phyloP scores from a whole-genome alignment of 2,329 filamentous ascomycete species.

The Ilyonectria destructans region DNA sequence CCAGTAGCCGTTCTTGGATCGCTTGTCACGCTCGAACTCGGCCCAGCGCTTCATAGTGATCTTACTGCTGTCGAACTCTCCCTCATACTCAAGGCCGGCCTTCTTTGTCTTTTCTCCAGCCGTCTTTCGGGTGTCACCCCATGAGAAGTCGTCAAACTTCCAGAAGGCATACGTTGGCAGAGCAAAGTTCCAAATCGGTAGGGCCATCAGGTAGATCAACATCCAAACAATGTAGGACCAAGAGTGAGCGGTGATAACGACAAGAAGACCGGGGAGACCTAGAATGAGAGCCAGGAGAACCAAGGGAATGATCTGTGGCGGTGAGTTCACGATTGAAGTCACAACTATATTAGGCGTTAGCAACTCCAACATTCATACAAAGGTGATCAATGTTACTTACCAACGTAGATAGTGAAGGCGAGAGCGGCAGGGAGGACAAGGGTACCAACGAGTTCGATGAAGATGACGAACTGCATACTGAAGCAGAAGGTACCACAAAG shows the following conservation, averaged over 20 bases:
- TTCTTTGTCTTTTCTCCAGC: constrained; percentile 92
- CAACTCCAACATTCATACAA: constrained; percentile 3
- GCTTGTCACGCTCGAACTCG: constrained; percentile 86
- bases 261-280: constrained; percentile 91
- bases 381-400: constrained; percentile 68
- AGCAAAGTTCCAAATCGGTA: constrained; percentile 98
- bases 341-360: constrained; percentile 71
- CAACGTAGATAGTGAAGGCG: constrained; percentile 95
- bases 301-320: constrained; percentile 90
- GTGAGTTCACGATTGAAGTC: constrained; percentile 84
- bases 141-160: constrained; percentile 99
- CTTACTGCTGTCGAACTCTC: constrained; percentile 98
- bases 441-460: constrained; percentile 94
- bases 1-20: constrained; percentile 67
- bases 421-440: constrained; percentile 96
- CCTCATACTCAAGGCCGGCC: constrained; percentile 88
- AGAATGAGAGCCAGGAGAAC: constrained; percentile 92
- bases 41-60: constrained; percentile 99
- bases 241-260: constrained; percentile 93
- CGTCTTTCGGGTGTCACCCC: constrained; percentile 98
- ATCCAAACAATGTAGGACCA: constrained; percentile 97
- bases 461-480: constrained; percentile 99
- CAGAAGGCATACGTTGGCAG: constrained; percentile 96
- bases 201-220: constrained; percentile 92
- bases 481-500: constrained; percentile 99